These are phyloP conservation scores for Eleusine coracana DNA, from an alignment of 176 grass and related monocot genomes.

Conservation along the genomic window DNA sequence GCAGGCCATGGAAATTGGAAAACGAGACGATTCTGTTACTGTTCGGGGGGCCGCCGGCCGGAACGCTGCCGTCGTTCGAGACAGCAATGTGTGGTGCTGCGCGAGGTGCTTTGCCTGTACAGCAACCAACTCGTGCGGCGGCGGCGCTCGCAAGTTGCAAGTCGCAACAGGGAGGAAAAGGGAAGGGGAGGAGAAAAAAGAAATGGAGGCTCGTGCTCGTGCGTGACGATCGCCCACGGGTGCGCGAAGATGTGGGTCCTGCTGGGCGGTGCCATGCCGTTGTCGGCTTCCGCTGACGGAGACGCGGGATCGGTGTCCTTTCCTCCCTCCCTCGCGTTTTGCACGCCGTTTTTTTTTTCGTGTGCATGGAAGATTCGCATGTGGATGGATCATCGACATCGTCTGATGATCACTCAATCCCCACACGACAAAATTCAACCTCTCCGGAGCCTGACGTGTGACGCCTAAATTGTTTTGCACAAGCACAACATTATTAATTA, in stretches of 20 bases:
- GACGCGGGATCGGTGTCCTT: neutral
- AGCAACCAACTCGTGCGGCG: neutral
- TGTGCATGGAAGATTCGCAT: neutral
- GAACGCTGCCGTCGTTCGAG: neutral
- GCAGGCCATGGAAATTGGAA: neutral
- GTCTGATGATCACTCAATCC: neutral
- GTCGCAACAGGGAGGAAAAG: too few relatives aligned
- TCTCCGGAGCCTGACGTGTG: conserved; percentile 7
- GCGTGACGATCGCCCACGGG: conserved; percentile 5
- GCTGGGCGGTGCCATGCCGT: neutral
- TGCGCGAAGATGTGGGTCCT: neutral
- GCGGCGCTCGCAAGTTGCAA: neutral
- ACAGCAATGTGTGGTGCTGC: neutral
- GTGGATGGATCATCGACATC: neutral
- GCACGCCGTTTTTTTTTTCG: neutral
- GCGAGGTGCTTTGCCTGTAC: neutral
- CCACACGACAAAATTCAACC: neutral
- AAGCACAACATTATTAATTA: too few relatives aligned
- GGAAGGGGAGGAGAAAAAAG: neutral
- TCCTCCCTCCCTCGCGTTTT: conserved; percentile 20
- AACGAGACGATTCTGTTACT: neutral
- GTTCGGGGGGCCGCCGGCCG: neutral
- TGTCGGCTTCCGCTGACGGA: neutral
- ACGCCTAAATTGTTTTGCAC: neutral
- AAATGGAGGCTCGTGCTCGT: neutral